Base-by-base conservation (phyloP, 352 stramenopile genomes). In the Phytophthora megakarya region DNA sequence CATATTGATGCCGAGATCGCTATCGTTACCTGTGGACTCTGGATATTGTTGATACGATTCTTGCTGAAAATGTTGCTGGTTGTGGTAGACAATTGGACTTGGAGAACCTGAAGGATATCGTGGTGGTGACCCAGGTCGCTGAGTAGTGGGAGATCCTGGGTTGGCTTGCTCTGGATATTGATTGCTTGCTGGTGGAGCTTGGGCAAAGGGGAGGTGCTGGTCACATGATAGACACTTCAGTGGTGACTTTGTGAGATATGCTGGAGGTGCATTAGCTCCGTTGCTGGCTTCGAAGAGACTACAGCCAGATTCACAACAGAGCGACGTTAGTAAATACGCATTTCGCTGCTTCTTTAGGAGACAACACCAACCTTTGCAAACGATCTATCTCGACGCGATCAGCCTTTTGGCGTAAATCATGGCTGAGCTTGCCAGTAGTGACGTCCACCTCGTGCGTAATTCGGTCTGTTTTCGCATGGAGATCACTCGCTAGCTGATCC, bases 171-270 rank as follows among this genome's bases (percentile, higher is more conserved):
- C 61, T 12, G 54, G 49, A 32, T 33, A 18, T 12, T 18, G 18
- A 16, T 13, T 28, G 6, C 59, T 28, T 13, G 65, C 60, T 23
- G 16, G 46, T 55, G 65, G 65, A 38, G 60, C 52, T 16, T 70
- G 59, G 1, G 51, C 60, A 42, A 73, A 73, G 13, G 69, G 78
- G 13, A 89, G 64, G 21, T 67, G 68, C 47, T 89, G 79, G 44
- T 90, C 79, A 30, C 81, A 89, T 9, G 79, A 86, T 26, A 90
- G 50, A 47, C 81, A 90, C 12, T 76, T 73, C 54, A 84, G 73
- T 1, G 81, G 79, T 8, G 74, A 76, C 52, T 89, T 89, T 26
- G 75, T 74, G 9, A 90, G 56, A 7, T 66, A 85, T 7, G 67
- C 66, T 11, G 70, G 46, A 8, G 67, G 66, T 10, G 23, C 30